phyloP scores from a whole-genome alignment of 192 early-diverging fungal species.

The Chytriomyces confervae region DNA sequence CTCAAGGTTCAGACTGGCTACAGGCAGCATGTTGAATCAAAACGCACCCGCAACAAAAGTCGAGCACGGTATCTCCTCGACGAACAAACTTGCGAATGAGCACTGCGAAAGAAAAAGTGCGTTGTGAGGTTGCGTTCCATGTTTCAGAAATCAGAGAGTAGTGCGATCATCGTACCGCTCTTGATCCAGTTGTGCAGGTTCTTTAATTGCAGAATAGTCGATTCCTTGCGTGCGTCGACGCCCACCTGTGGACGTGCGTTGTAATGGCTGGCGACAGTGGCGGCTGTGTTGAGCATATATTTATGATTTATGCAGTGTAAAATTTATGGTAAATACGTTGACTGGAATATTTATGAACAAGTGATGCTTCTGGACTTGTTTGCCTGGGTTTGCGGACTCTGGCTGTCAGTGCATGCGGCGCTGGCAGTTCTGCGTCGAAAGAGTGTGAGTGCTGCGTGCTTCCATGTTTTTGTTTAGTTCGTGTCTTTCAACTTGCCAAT shows the following conservation, averaged over 20 bases:
- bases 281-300: neutral
- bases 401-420: neutral
- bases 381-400: neutral
- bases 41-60: slow-evolving; percentile 82
- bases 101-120: slow-evolving; percentile 45
- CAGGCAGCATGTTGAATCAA: slow-evolving; percentile 77
- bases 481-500: neutral
- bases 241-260: slow-evolving; percentile 86
- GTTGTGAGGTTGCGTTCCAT: neutral
- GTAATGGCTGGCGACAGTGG: slow-evolving; percentile 32
- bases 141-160: neutral
- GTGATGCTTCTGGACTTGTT: neutral
- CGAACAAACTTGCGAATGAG: slow-evolving; percentile 74
- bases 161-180: slow-evolving; percentile 27
- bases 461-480: neutral
- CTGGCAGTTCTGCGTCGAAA: neutral
- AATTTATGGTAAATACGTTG: no score
- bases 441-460: neutral
- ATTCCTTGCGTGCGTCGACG: slow-evolving; percentile 74
- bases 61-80: slow-evolving; percentile 70
- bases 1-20: slow-evolving; percentile 39
- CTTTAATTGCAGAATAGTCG: slow-evolving; percentile 83
- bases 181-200: slow-evolving; percentile 99
- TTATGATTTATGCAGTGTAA: no score
- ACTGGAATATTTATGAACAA: no score